Base-by-base conservation (phyloP, 1,284 basidiomycete species). In the Sanghuangporus weigelae region DNA sequence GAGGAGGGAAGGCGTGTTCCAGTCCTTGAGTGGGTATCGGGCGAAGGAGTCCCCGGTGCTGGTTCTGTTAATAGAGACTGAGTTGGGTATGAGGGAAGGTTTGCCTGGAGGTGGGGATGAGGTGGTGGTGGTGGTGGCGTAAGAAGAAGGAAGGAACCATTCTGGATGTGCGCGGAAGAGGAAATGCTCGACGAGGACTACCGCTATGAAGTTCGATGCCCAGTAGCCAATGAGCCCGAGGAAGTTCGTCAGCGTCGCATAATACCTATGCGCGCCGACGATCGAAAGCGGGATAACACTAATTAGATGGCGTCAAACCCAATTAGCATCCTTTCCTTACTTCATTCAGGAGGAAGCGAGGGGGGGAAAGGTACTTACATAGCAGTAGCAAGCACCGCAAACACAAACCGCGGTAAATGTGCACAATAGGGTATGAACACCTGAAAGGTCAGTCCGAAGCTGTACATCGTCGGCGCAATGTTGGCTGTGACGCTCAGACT, bases 381-480 rank as follows among this genome's bases (percentile, higher is more conserved):
- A 1, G 87, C 93, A 0, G 87, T 90, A 1, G 89, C 87, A 49
- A 95, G 72, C 19, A 96, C 71, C 0, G 95, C 92, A 73, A 96
- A 93, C 53, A 94, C 78, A 73, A 95, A 96, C 71, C 96, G 81
- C 0, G 96, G 95, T 12, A 97, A 84, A 39, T 73, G 69, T 12
- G 81, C 77, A 19, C 87, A 73, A n/a, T 75, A 81, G 0, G 94
- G 93, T 16, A 93, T 74, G 68, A 90, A 83, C 6, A 93, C 82
- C 72, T 95, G 93, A 65, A 93, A 81, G 69, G 85, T 90, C 63
- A 96, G 80, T n/a, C 90, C 87, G 64, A 92, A 85, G 53, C 88
- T 91, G 74, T 96, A 96, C 68, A 94, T 86, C 11, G 88, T 92
- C 4, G 87, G 85, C 4, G 92, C 90, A 63, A 94, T 91, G 76